Conservation (phyloP, 2,329 filamentous ascomycete genomes). For the Coniochaeta sp. region DNA sequence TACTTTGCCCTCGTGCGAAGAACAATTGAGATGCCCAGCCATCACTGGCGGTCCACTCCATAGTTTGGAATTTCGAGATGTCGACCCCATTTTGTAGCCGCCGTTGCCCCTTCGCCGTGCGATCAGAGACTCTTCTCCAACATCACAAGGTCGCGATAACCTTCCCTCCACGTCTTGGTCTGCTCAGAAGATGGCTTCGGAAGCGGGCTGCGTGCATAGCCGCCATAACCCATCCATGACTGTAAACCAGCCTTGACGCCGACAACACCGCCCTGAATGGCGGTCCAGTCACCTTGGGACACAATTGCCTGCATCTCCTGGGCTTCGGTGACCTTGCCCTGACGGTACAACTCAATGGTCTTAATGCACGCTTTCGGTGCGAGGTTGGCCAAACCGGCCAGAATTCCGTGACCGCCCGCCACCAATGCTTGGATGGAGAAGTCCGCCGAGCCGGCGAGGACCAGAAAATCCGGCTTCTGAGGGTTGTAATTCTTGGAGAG, state of each 20-base stretch:
- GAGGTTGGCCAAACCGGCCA: constrained; percentile 67
- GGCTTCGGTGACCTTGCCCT: constrained; percentile 52
- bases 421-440: constrained; percentile 64
- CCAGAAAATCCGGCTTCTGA: constrained; percentile 49
- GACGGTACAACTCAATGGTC: constrained; percentile 52
- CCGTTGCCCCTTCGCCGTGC: no score
- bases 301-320: constrained; percentile 58
- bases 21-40: no score
- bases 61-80: no score
- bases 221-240: constrained; percentile 62
- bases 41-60: no score
- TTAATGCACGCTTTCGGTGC: constrained; percentile 59
- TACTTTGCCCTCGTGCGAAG: no score
- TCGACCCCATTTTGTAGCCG: no score
- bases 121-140: constrained; percentile 38
- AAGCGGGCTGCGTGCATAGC: constrained; percentile 39
- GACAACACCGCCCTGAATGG: constrained; percentile 64
- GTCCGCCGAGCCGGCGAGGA: constrained; percentile 66
- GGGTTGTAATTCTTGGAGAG: constrained; percentile 23
- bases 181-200: constrained; percentile 44
- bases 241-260: constrained; percentile 64
- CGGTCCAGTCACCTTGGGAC: constrained; percentile 64
- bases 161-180: constrained; percentile 44
- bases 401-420: constrained; percentile 63
- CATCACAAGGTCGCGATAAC: constrained; percentile 43